Evolutionary conservation across 768 basidiomycete species (phyloP).

Genomic region (Inosperma sp.): DNA sequence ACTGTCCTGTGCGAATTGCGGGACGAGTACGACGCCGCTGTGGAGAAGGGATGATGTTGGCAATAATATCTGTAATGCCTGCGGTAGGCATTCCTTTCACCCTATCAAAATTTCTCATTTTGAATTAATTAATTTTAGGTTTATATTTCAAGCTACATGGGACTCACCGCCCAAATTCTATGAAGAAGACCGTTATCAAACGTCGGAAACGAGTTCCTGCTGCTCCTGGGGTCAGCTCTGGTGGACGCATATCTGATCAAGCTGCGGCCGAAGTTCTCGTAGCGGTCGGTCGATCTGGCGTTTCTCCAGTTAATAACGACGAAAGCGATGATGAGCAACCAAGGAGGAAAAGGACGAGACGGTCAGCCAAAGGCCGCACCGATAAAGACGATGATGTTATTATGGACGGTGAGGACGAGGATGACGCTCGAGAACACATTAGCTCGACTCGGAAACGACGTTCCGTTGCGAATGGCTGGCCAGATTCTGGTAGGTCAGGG

Average conservation of each 20-base stretch:
- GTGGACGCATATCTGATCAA: slow-evolving; percentile 64
- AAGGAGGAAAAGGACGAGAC: slow-evolving; percentile 54
- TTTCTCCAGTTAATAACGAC: slow-evolving; percentile 32
- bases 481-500: slow-evolving; percentile 32
- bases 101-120: slow-evolving; percentile 3
- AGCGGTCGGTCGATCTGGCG: slow-evolving; percentile 60
- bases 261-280: slow-evolving; percentile 88
- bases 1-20: slow-evolving; percentile 82
- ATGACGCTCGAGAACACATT: slow-evolving; percentile 16
- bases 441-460: slow-evolving; percentile 20
- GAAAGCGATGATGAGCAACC: slow-evolving; percentile 50
- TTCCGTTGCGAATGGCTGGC: slow-evolving; percentile 28
- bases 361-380: slow-evolving; percentile 23
- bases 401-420: slow-evolving; percentile 43
- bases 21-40: slow-evolving; percentile 83
- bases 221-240: slow-evolving; percentile 48
- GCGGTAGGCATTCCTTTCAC: slow-evolving; percentile 57
- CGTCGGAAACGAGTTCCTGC: slow-evolving; percentile 96
- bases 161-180: slow-evolving; percentile 92
- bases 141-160: slow-evolving; percentile 98
- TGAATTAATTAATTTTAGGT: slow-evolving; percentile 45
- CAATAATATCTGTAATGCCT: slow-evolving; percentile 93
- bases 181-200: slow-evolving; percentile 99
- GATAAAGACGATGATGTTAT: slow-evolving; percentile 44
- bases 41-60: slow-evolving; percentile 90